Conservation (phyloP, 495 filamentous ascomycete genomes). For the Penicillium silybi region DNA sequence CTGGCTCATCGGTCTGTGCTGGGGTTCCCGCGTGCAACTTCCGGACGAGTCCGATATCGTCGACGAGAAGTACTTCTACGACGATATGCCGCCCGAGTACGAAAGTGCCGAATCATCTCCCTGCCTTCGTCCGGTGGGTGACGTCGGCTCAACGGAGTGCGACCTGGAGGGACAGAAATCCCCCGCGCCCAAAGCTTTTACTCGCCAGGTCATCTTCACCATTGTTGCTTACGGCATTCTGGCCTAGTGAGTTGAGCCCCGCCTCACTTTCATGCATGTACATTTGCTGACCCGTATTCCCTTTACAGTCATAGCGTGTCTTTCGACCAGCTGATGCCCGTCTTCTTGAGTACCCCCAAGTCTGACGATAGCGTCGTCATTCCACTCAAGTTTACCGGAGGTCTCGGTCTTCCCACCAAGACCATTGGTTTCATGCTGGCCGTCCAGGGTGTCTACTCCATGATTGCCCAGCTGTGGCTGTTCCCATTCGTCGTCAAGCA, state of each 20-base stretch:
- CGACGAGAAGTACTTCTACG: conserved; percentile 44
- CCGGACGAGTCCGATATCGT: conserved; percentile 29
- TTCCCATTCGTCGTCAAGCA: conserved; percentile 69
- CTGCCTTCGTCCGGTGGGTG: conserved; percentile 42
- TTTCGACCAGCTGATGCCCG: conserved; percentile 89
- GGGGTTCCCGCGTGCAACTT: conserved; percentile 39
- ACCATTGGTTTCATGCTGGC: conserved; percentile 84
- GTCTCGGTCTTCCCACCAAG: conserved; percentile 76
- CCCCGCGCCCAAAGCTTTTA: conserved; percentile 59
- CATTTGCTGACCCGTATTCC: conserved; percentile 24
- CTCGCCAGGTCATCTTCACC: conserved; percentile 71
- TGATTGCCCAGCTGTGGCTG: conserved; percentile 76
- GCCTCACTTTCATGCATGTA: not conserved
- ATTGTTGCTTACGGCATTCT: conserved; percentile 90
- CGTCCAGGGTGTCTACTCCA: conserved; percentile 84
- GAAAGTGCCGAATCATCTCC: conserved; percentile 64
- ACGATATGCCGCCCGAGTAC: conserved; percentile 59
- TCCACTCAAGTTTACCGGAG: conserved; percentile 85
- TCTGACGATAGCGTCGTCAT: conserved; percentile 53
- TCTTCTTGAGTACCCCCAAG: conserved; percentile 76
- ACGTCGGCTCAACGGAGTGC: conserved; percentile 27
- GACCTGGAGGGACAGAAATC: conserved; percentile 46
- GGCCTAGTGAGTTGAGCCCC: conserved; percentile 72
- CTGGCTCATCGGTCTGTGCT: conserved; percentile 57
- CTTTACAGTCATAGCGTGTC: conserved; percentile 78